These are phyloP conservation scores for Peniophora sp. DNA, from an alignment of 1,284 basidiomycete genomes.

Conservation along the genomic window DNA sequence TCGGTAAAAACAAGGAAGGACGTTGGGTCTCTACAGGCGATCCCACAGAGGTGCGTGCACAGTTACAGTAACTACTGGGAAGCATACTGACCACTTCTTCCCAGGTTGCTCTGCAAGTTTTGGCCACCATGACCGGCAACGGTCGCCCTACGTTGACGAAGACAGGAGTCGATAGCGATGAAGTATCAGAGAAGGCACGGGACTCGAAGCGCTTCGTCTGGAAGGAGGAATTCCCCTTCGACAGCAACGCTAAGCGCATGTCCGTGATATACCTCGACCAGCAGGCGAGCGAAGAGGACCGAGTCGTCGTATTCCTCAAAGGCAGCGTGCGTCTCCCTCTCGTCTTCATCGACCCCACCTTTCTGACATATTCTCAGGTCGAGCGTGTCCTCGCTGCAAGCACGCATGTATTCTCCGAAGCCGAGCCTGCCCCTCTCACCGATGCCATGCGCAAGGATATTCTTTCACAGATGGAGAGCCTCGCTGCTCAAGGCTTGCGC, in stretches of 20 bases:
- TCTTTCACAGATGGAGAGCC: not conserved
- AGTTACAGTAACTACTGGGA: conserved; percentile 21
- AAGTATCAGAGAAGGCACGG: not conserved
- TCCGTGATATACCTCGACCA: conserved; percentile 26
- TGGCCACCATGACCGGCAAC: not conserved
- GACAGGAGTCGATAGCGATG: not conserved
- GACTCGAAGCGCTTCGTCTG: not conserved
- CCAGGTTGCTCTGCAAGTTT: conserved; percentile 18
- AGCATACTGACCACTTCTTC: conserved; percentile 57
- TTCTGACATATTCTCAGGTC: conserved; percentile 20
- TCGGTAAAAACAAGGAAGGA: conserved; percentile 16
- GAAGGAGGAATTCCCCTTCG: conserved; percentile 43
- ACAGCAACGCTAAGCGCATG: conserved; percentile 59
- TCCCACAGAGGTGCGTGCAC: conserved; percentile 46
- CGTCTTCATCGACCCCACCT: not conserved
- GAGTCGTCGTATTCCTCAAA: conserved; percentile 37
- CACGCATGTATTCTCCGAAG: conserved; percentile 18
- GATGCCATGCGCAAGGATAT: conserved; percentile 28
- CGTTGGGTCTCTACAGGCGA: conserved; percentile 65
- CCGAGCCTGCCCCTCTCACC: conserved; percentile 37
- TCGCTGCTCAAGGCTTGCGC: conserved; percentile 48
- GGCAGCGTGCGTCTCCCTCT: conserved; percentile 31
- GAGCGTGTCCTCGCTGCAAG: conserved; percentile 53
- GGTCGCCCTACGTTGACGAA: not conserved
- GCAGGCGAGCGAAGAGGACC: conserved; percentile 17